Evolutionary conservation across 1,284 basidiomycete species (phyloP).

Genomic region (Cutaneotrichosporon sp.): DNA sequence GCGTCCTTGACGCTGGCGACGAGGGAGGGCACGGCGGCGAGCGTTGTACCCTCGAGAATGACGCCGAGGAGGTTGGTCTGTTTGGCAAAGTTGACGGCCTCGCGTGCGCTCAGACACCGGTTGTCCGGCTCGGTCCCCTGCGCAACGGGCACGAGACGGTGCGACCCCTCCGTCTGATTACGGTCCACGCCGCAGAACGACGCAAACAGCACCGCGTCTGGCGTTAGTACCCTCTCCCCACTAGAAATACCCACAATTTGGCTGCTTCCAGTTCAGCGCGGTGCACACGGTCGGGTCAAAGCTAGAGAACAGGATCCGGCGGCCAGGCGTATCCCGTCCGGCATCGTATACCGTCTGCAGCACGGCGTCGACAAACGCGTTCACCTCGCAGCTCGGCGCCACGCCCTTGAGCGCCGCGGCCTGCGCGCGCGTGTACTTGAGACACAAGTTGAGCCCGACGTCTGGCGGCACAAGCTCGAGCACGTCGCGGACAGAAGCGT

Average conservation of each 20-base stretch:
- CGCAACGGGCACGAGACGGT: constrained; percentile 42
- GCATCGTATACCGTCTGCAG: constrained; percentile 70
- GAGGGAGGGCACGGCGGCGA: constrained; percentile 72
- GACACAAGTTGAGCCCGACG: constrained; percentile 71
- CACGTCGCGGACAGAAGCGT: constrained; percentile 66
- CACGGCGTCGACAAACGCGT: constrained; percentile 74
- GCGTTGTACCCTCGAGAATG: constrained; percentile 78
- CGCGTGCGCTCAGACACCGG: constrained; percentile 66
- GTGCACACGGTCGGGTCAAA: constrained; percentile 77
- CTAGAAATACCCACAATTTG: constrained; percentile 65
- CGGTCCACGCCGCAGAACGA: constrained; percentile 71
- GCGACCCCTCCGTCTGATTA: constrained; percentile 15
- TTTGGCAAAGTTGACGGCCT: constrained; percentile 91
- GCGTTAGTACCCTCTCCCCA: constrained; percentile 36
- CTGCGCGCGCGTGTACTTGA: constrained; percentile 59
- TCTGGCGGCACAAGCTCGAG: constrained; percentile 69
- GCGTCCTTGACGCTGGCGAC: constrained; percentile 79
- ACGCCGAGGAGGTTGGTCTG: constrained; percentile 90
- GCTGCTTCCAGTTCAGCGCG: constrained; percentile 94
- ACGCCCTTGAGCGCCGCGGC: constrained; percentile 52
- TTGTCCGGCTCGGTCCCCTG: constrained; percentile 51
- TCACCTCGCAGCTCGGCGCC: constrained; percentile 59
- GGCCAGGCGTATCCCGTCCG: constrained; percentile 49
- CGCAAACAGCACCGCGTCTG: constrained; percentile 93
- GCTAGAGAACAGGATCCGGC: constrained; percentile 79